Base-by-base conservation (phyloP, 2,329 filamentous ascomycete species). In the Pleochaeta shiraiana region DNA sequence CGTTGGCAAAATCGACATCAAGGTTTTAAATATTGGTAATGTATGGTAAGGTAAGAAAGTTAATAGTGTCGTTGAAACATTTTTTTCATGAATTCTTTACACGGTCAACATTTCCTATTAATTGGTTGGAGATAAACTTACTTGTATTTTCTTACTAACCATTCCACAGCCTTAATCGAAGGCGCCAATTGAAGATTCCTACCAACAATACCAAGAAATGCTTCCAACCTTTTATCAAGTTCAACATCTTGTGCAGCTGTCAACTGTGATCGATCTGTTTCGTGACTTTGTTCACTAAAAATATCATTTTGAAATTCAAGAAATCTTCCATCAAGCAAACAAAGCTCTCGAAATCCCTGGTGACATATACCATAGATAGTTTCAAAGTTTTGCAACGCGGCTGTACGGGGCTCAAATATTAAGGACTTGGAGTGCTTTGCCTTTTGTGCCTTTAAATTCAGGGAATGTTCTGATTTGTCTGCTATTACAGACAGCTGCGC, bases 41-140 rank as follows among this genome's bases (percentile, higher is more conserved):
- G 85, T 84, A 74, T 98, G 91, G 74, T 95, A 97, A 1, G 93
- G 93, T 4, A 98, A 79, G 73, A 97, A 97, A 2, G 91, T 88
- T 68, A 91, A 81, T 53, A 97, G 78, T 16, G 95, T 77, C 37
- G 81, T 81, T 3, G 82, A 78, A 3, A 89, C 92, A 74, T 95
- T 97, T 75, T 90, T 86, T 74, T 97, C 89, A 73, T 98, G 93
- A 63, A 95, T 84, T 69, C 91, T 95, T 69, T 67, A 43, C 65
- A 53, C 21, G 39, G 14, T 59, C 24, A 59, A 59, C 31, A 31
- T 19, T 59, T 43, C n/a, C 47, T 47, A 59, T 64, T 21, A 64
- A 65, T 63, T 33, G 34, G 2, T 14, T 34, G 19, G 37, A n/a
- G 21, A 31, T 43, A n/a, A 64, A 65, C 79, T 67, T 77, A 95